A percentile compares a stretch with the other conserved stretches of the same genome.
phyloP scores from a whole-genome alignment of 2,329 filamentous ascomycete species.

The Orbilia quercus region DNA sequence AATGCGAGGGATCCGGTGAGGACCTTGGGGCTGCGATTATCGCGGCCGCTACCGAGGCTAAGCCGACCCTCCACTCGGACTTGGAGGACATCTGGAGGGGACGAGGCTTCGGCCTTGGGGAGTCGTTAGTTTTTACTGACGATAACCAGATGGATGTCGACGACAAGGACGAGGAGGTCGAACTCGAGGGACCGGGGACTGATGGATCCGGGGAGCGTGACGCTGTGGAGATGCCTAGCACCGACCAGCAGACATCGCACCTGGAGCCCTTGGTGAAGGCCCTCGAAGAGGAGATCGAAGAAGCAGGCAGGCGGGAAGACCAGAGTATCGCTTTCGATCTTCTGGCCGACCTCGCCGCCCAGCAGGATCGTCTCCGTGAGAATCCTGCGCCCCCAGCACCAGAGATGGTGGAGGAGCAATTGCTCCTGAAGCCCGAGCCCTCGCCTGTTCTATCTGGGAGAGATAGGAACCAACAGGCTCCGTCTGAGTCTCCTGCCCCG shows the following conservation, averaged over 20 bases:
- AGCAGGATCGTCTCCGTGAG: conserved; percentile 30
- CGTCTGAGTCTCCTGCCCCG: conserved; percentile 36
- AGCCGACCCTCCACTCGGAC: conserved; percentile 14
- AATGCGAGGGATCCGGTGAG: conserved; percentile 25
- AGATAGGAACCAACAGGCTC: conserved; percentile 10
- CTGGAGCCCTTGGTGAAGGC: conserved; percentile 16
- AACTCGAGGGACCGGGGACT: conserved; percentile 10
- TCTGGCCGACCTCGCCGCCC: conserved; percentile 6
- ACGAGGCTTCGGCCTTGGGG: conserved; percentile 24
- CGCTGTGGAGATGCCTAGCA: conserved; percentile 6
- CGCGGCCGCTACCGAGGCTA: conserved; percentile 16
- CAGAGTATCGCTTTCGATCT: conserved; percentile 13
- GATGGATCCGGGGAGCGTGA: too few species aligned
- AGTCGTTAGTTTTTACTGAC: conserved; percentile 8
- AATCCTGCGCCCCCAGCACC: neutral
- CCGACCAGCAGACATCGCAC: neutral
- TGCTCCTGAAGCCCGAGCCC: neutral
- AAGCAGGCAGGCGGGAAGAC: neutral
- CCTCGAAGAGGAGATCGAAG: neutral
- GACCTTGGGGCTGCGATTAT: conserved; percentile 16
- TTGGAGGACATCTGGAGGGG: conserved; percentile 14
- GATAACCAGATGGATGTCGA: conserved; percentile 20
- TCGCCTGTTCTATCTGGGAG: conserved; percentile 21
- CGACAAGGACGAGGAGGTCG: neutral
- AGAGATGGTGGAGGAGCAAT: neutral